phyloP scores from a whole-genome alignment of 129 eudicot genomes.

The Flaveria sonorensis region DNA sequence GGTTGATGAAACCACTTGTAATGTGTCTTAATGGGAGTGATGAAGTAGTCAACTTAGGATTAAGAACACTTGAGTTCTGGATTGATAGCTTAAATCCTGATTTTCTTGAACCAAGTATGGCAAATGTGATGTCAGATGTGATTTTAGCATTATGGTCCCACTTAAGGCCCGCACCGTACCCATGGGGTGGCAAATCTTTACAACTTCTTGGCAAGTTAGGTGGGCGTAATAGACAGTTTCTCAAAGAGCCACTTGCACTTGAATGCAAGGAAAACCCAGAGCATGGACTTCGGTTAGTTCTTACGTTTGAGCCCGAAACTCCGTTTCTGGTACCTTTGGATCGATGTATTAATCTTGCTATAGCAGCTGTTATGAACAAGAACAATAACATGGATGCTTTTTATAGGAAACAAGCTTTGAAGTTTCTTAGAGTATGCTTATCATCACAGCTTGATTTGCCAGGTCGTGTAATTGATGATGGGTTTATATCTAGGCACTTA shows the following conservation, averaged over 20 bases:
- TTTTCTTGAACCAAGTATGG: constrained; percentile 99
- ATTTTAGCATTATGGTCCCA: constrained; percentile 96
- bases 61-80: constrained; percentile 97
- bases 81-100: constrained; percentile 98
- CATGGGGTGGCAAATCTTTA: constrained; percentile 90
- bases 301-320: constrained; percentile 97
- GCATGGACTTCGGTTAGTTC: constrained; percentile 96
- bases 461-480: constrained; percentile 67
- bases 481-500: constrained; percentile 56
- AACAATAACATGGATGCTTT: constrained; percentile 67
- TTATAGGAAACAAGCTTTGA: constrained; percentile 91
- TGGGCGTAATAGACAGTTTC: constrained; percentile 94
- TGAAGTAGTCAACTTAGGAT: constrained; percentile 83
- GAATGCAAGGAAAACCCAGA: constrained; percentile 98
- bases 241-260: constrained; percentile 95
- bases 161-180: constrained; percentile 92
- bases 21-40: constrained; percentile 91
- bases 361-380: constrained; percentile 87
- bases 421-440: constrained; percentile 84
- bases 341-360: constrained; percentile 95
- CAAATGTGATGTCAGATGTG: constrained; percentile 95
- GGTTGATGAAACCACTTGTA: constrained; percentile 96
- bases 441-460: constrained; percentile 95
- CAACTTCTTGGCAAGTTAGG: constrained; percentile 97
- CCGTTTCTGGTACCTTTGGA: constrained; percentile 98